These are phyloP conservation scores for Neodidymelliopsis sp. DNA, from an alignment of 2,329 filamentous ascomycete genomes.

Conservation along the genomic window DNA sequence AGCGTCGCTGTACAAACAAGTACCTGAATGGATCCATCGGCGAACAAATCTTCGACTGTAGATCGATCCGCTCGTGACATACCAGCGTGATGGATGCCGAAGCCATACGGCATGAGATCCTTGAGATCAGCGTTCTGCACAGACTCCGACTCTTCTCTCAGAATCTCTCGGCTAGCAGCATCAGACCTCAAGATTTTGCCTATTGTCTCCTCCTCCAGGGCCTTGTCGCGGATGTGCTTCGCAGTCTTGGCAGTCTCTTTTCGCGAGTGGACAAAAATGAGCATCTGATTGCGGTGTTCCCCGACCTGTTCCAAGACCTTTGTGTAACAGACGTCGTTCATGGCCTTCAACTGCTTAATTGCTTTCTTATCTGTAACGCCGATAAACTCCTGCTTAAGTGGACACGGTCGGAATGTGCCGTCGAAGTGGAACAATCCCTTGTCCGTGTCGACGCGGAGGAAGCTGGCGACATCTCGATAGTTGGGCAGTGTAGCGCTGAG, in stretches of 20 bases:
- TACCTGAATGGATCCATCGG: conserved; percentile 89
- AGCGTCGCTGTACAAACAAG: conserved; percentile 97
- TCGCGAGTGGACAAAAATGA: conserved; percentile 97
- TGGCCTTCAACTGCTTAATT: conserved; percentile 98
- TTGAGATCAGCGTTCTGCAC: conserved; percentile 89
- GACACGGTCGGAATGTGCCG: conserved; percentile 90
- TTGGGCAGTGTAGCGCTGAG: conserved; percentile 96
- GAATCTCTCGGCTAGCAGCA: conserved; percentile 86
- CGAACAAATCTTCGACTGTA: conserved; percentile 93
- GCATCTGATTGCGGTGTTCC: conserved; percentile 92
- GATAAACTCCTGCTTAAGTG: conserved; percentile 94
- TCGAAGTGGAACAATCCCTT: conserved; percentile 97
- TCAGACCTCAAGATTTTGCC: conserved; percentile 94
- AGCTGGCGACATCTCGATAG: conserved; percentile 94
- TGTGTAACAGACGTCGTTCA: conserved; percentile 98
- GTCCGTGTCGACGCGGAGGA: conserved; percentile 84
- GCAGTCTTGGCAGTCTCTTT: conserved; percentile 99
- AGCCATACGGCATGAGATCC: conserved; percentile 92
- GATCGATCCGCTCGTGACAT: conserved; percentile 96
- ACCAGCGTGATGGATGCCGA: conserved; percentile 97
- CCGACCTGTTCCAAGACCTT: conserved; percentile 98
- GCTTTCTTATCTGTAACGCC: conserved; percentile 97
- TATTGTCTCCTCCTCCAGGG: conserved; percentile 95
- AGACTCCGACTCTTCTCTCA: conserved; percentile 82
- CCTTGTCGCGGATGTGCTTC: conserved; percentile 94